These are phyloP conservation scores for Eucalyptus erythrocorys DNA, from an alignment of 345 rosid species.

Conservation along the genomic window DNA sequence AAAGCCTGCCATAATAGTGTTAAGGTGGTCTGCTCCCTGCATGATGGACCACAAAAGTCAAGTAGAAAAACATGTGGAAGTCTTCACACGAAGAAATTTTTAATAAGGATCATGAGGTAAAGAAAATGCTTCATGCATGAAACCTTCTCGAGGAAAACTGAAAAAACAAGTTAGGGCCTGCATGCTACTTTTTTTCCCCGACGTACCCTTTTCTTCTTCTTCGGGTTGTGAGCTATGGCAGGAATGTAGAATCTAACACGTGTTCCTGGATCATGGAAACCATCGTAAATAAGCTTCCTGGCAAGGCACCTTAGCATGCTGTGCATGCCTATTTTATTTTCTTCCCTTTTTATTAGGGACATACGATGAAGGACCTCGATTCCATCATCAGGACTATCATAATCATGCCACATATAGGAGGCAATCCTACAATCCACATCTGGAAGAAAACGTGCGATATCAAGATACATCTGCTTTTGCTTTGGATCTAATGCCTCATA, in stretches of 20 bases:
- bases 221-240: neutral
- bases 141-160: neutral
- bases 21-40: neutral
- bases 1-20: neutral
- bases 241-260: neutral
- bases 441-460: rapidly evolving
- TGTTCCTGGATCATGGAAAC: neutral
- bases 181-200: neutral
- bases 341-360: too few species aligned
- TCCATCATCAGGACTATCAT: too few species aligned
- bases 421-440: too few species aligned
- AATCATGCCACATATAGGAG: too few species aligned
- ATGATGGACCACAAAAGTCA: neutral
- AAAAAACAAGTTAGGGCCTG: neutral
- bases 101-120: neutral
- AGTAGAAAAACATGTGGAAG: neutral
- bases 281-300: too few species aligned
- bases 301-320: too few species aligned
- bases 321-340: too few species aligned
- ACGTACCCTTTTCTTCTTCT: neutral
- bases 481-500: too few species aligned
- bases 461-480: too few species aligned
- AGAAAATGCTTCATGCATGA: neutral
- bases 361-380: rapidly evolving
- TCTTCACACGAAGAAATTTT: too few species aligned